These are phyloP conservation scores for Fusarium subglutinans DNA, from an alignment of 2,329 filamentous ascomycete genomes.

Conservation along the genomic window DNA sequence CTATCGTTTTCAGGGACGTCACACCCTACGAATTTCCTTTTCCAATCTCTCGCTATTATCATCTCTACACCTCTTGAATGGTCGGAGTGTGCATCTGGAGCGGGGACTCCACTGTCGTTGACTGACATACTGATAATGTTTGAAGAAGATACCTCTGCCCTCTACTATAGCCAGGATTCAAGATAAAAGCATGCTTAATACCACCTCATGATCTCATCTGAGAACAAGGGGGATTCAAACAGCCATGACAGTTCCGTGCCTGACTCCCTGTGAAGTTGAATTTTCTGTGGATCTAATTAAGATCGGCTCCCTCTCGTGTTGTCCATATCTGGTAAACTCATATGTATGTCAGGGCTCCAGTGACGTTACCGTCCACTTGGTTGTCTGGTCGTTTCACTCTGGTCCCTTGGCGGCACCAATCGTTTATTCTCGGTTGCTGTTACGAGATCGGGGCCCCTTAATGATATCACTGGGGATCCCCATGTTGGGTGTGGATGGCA, in stretches of 20 bases:
- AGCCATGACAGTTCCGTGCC: neutral
- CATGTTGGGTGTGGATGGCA: slow-evolving; percentile 27
- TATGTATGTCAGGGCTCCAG: slow-evolving; percentile 6
- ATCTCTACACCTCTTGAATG: slow-evolving; percentile 28
- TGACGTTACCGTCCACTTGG: slow-evolving; percentile 32
- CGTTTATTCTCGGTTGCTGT: slow-evolving; percentile 10
- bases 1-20: slow-evolving; percentile 39
- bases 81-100: slow-evolving; percentile 33
- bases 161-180: slow-evolving; percentile 30
- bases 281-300: slow-evolving; percentile 21
- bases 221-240: slow-evolving; percentile 21
- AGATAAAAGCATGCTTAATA: slow-evolving; percentile 43
- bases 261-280: slow-evolving; percentile 5
- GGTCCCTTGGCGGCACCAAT: slow-evolving; percentile 7
- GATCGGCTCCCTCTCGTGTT: slow-evolving; percentile 35
- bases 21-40: slow-evolving; percentile 39
- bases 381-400: neutral
- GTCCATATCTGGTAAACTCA: neutral
- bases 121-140: slow-evolving; percentile 34
- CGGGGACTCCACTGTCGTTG: slow-evolving; percentile 34
- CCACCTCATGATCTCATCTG: slow-evolving; percentile 9
- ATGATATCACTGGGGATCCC: slow-evolving; percentile 38
- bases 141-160: slow-evolving; percentile 39
- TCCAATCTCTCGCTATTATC: slow-evolving; percentile 37
- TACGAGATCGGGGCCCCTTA: slow-evolving; percentile 7